Evolutionary conservation across 2,329 filamentous ascomycete genomes (phyloP).

Genomic region (Talaromyces funiculosus): DNA sequence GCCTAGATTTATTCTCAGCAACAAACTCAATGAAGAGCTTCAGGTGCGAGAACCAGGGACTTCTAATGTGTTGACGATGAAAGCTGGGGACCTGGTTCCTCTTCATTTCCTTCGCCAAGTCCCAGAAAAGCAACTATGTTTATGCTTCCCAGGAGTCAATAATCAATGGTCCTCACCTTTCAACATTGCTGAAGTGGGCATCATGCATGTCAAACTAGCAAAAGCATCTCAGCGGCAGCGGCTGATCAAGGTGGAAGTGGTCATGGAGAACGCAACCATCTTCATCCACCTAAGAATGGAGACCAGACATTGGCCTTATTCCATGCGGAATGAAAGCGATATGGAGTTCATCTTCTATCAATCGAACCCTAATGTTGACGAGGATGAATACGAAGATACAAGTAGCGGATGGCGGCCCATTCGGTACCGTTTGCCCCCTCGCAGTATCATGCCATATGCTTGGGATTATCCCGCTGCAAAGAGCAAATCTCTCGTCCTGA

Average conservation of each 20-base stretch:
- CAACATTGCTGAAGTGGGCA: conserved; percentile 92
- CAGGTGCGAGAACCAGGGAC: conserved; percentile 89
- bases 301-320: conserved; percentile 95
- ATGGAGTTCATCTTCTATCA: conserved; percentile 96
- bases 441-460: conserved; percentile 98
- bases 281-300: conserved; percentile 89
- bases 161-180: conserved; percentile 98
- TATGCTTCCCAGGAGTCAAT: conserved; percentile 90
- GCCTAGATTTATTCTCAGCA: conserved; percentile 88
- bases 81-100: conserved; percentile 72
- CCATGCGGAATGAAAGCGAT: conserved; percentile 97
- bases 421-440: conserved; percentile 80
- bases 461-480: conserved; percentile 99
- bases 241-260: conserved; percentile 77
- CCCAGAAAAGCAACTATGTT: conserved; percentile 77
- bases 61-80: conserved; percentile 73
- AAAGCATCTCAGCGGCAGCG: conserved; percentile 85
- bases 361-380: conserved; percentile 84
- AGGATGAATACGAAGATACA: conserved; percentile 68
- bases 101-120: conserved; percentile 84
- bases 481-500: conserved; percentile 84
- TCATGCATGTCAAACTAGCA: conserved; percentile 86
- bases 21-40: conserved; percentile 82
- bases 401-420: conserved; percentile 86
- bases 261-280: conserved; percentile 89